Evolutionary conservation across 2,329 filamentous ascomycete species (phyloP).

Genomic region (Colletotrichum sp.): DNA sequence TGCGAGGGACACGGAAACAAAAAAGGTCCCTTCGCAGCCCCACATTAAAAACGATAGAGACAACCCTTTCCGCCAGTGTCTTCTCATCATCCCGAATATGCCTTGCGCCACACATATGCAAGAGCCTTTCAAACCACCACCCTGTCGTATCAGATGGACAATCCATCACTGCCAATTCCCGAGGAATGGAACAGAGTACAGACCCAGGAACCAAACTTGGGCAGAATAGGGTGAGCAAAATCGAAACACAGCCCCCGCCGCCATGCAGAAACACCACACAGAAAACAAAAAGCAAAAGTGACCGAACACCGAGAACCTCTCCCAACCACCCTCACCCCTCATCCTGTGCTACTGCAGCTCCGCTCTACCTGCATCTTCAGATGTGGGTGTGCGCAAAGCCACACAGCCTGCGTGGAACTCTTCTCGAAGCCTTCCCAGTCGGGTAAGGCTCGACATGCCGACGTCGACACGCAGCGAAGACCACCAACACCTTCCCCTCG

Average conservation of each 20-base stretch:
- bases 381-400: conserved; percentile 13
- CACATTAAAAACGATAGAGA: background rate
- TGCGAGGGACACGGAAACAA: background rate
- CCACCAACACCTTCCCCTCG: background rate
- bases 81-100: conserved; percentile 7
- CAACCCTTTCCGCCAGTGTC: background rate
- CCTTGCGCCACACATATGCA: conserved; percentile 20
- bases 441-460: background rate
- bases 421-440: conserved; percentile 18
- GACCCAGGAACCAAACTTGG: background rate
- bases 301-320: background rate
- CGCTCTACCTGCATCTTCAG: background rate
- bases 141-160: conserved; percentile 2
- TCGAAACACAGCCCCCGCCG: conserved; percentile 1
- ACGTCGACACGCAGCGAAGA: background rate
- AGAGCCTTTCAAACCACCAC: background rate
- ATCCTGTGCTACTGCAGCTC: background rate
- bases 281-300: background rate
- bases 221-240: background rate
- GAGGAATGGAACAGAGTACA: background rate
- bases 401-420: conserved; percentile 9
- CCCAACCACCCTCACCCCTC: background rate
- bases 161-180: background rate
- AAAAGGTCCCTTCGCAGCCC: background rate
- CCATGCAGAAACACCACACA: conserved; percentile 7